Percentiles rank a stretch among this genome's conserved stretches.
Evolutionary conservation across 2,329 filamentous ascomycete genomes (phyloP).

Genomic region (Parascedosporium putredinis): DNA sequence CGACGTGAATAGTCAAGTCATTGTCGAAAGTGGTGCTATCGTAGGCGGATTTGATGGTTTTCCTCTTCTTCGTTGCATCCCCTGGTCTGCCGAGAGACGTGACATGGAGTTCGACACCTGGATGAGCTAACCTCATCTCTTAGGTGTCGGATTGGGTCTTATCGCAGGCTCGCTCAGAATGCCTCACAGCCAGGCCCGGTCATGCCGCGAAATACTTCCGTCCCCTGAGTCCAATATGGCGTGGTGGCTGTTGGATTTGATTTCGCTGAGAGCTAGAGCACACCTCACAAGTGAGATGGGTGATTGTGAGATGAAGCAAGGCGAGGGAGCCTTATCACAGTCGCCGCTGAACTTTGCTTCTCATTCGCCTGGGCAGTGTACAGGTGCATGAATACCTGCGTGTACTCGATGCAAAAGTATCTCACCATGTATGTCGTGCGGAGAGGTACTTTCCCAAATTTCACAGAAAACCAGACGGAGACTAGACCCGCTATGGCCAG

Average conservation of each 20-base stretch:
- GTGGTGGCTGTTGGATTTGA: not conserved
- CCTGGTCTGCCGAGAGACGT: not conserved
- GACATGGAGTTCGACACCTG: not conserved
- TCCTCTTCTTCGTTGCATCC: constrained; percentile 43
- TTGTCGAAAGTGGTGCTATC: constrained; percentile 83
- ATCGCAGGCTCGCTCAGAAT: too few relatives aligned
- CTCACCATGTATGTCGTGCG: not conserved
- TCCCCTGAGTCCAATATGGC: too few relatives aligned
- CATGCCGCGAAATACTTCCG: too few relatives aligned
- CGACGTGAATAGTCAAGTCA: constrained; percentile 74
- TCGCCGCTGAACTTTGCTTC: too few relatives aligned
- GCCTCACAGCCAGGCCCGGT: too few relatives aligned
- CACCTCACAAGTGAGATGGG: not conserved
- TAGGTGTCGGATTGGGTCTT: not conserved
- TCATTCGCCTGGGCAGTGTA: too few relatives aligned
- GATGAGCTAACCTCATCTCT: constrained; percentile 2
- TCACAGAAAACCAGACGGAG: too few relatives aligned
- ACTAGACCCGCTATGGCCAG: too few relatives aligned
- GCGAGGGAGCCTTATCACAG: too few relatives aligned
- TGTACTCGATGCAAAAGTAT: not conserved
- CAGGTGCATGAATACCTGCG: not conserved
- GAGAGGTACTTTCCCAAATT: not conserved
- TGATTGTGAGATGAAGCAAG: not conserved
- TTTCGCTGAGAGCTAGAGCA: not conserved
- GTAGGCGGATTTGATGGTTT: constrained; percentile 56